Base-by-base conservation (phyloP, 805 yeast genomes). In the Cyberlindnera veronae region DNA sequence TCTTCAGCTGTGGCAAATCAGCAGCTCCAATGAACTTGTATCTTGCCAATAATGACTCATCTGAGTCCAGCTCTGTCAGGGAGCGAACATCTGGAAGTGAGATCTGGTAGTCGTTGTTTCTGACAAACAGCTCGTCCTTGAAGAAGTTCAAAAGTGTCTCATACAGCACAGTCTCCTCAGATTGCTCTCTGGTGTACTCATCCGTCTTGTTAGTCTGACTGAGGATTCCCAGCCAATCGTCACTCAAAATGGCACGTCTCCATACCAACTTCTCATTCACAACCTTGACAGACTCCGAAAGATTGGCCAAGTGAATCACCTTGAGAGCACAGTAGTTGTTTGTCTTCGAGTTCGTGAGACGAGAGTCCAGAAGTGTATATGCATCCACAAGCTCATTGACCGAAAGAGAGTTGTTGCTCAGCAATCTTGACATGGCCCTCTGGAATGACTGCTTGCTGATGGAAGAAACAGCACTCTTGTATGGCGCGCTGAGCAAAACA, bases 201-300 rank as follows among this genome's bases (percentile, higher is more conserved):
- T 70, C 75, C 2, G 71, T 58, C 36, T 68, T 62, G 35, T 58
- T 61, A 39, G 67, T 61, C 6, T 64, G 53, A 24, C 58, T 44
- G 6, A 60, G 55, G 12, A 76, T 58, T 15, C 58, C 53, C 6
- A 55, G 45, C 82, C 85, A 77, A 46, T 76, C 68, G 47, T 81
- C 84, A 45, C 50, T 59, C 34, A 65, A 61, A 17, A 84, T 60
- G 33, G 82, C 66, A 46, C 89, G 66, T 48, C 75, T 68, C 88
- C 90, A 84, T 0, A 81, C 60, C 8, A 68, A 48, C 8, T 62
- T 59, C 32, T 62, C 67, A 33, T 61, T 61, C 18, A 62, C 56
- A 3, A 42, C 47, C 42, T 67, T 71, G 36, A 63, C 62, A 12
- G 49, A 39, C 13, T 53, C 42, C 7, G 54, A 42, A 9, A 51